Evolutionary conservation across 345 rosid species (phyloP).

Genomic region (Ricinus communis): DNA sequence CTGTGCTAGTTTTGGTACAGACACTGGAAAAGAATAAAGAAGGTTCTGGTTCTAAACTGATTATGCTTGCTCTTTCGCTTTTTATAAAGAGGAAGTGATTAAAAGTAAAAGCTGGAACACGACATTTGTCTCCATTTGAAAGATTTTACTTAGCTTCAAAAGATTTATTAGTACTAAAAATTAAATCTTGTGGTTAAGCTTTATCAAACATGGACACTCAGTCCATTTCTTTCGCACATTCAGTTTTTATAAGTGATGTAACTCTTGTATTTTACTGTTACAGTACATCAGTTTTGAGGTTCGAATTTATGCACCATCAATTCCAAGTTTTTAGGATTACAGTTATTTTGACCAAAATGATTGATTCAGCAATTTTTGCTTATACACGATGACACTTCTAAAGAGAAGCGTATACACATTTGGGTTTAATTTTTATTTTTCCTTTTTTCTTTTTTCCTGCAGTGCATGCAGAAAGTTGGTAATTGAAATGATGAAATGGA

Average conservation of each 20-base stretch:
- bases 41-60: slow-evolving; percentile 16
- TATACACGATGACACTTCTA: no score
- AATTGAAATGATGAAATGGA: background rate
- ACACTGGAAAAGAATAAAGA: slow-evolving; percentile 10
- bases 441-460: no score
- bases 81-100: background rate
- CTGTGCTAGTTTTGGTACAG: slow-evolving; percentile 9
- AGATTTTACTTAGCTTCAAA: background rate
- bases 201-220: background rate
- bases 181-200: background rate
- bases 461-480: background rate
- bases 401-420: no score
- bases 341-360: background rate
- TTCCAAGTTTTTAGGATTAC: background rate
- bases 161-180: background rate
- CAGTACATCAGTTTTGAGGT: background rate
- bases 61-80: background rate
- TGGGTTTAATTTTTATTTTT: no score
- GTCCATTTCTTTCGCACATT: slow-evolving; percentile 5
- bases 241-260: background rate
- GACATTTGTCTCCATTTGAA: background rate
- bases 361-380: no score
- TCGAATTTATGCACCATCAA: background rate
- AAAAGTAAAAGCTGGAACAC: background rate
- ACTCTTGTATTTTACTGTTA: no score